Percentiles rank a stretch among this genome's conserved stretches.
Conservation (phyloP, 2,329 filamentous ascomycete species). For the Cladosporium austrohemisphaericum region DNA sequence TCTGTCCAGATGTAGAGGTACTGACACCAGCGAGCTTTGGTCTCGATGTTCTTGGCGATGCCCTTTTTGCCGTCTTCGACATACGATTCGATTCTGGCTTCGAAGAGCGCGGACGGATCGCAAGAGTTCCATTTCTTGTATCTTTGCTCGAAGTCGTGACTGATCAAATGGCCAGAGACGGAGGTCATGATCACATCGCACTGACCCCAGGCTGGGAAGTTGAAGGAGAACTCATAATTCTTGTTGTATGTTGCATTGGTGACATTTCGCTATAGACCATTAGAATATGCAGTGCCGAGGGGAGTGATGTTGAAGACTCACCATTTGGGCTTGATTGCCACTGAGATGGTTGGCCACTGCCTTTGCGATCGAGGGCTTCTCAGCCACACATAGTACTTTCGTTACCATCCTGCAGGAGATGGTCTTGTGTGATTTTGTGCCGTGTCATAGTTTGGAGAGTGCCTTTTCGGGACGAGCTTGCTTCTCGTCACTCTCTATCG, state of each 20-base stretch:
- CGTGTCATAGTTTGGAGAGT: constrained; percentile 1
- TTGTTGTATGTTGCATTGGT: constrained; percentile 73
- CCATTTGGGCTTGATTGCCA: constrained; percentile 67
- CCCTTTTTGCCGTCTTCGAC: constrained; percentile 70
- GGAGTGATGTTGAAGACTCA: constrained; percentile 42
- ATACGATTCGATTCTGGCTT: constrained; percentile 67
- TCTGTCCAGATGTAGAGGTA: constrained; percentile 97
- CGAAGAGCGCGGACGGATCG: constrained; percentile 74
- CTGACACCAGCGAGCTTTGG: constrained; percentile 67
- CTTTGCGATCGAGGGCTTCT: constrained; percentile 93
- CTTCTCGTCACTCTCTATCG: no score
- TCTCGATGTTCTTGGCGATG: constrained; percentile 80
- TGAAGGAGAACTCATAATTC: constrained; percentile 89
- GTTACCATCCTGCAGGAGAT: constrained; percentile 35
- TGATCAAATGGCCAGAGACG: constrained; percentile 82
- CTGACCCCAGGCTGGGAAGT: constrained; percentile 76
- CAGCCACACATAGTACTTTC: constrained; percentile 71
- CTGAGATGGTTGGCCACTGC: constrained; percentile 87
- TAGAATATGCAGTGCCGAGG: constrained; percentile 5
- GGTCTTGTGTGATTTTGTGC: neutral
- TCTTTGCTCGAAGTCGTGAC: constrained; percentile 68
- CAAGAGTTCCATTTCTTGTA: constrained; percentile 80
- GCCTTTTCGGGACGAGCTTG: no score
- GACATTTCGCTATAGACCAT: constrained; percentile 57
- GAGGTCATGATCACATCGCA: constrained; percentile 91